Conservation (phyloP, 768 basidiomycete species). For the Rhodotorula kratochvilovae region DNA sequence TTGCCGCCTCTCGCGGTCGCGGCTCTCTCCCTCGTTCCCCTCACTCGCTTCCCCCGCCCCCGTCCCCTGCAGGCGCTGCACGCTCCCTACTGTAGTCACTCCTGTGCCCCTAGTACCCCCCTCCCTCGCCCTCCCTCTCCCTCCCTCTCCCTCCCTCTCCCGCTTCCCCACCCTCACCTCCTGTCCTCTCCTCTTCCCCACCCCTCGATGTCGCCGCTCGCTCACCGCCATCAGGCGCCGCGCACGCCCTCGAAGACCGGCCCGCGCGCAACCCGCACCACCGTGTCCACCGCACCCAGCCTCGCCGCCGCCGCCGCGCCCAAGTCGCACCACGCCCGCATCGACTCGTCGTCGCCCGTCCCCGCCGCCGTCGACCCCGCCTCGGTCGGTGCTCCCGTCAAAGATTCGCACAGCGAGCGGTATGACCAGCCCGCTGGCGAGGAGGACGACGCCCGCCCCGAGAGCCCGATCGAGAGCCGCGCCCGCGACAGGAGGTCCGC, state of each 20-base stretch:
- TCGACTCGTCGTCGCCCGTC: neutral
- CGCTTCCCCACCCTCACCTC: neutral
- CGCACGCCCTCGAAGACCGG: neutral
- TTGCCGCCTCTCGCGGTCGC: too few species aligned
- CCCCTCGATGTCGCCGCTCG: neutral
- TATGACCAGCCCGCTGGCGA: neutral
- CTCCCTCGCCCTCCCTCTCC: neutral
- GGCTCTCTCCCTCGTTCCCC: neutral
- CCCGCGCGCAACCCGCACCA: neutral
- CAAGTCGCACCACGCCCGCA: neutral
- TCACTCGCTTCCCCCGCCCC: too few species aligned
- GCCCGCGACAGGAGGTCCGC: too few species aligned
- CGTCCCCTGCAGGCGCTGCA: neutral
- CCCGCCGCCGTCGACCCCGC: neutral
- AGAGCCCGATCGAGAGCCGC: neutral
- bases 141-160: neutral
- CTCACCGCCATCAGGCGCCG: neutral
- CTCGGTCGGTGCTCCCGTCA: neutral
- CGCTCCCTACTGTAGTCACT: neutral
- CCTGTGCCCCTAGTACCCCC: neutral
- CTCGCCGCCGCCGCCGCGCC: neutral
- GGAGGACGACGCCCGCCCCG: neutral
- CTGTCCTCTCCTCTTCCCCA: too few species aligned
- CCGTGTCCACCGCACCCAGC: neutral
- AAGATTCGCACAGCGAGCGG: too few species aligned